A percentile compares a stretch with the other conserved stretches of the same genome.
Conservation (phyloP, 257 asterid species). For the Echites panduratus region DNA sequence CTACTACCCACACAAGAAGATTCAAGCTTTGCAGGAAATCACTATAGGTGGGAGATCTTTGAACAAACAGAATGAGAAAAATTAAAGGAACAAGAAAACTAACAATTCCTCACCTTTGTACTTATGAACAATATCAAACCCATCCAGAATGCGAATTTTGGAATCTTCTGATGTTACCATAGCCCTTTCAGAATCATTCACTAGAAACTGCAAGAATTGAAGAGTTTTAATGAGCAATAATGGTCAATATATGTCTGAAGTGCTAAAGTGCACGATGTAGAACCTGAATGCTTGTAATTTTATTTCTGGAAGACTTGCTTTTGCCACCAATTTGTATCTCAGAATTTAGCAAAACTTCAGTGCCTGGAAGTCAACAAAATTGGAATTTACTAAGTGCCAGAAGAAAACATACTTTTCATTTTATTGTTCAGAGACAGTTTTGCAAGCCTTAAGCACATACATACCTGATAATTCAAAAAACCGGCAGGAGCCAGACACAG, state of each 20-base stretch:
- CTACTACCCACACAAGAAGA: neutral
- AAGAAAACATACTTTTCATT: neutral
- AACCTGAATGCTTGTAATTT: conserved; percentile 92
- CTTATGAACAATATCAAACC: conserved; percentile 62
- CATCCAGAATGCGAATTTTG: conserved; percentile 70
- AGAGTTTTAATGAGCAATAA: conserved; percentile 11
- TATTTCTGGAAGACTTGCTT: conserved; percentile 54
- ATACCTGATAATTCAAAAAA: conserved; percentile 57
- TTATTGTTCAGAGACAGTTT: neutral
- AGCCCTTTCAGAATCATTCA: conserved; percentile 38
- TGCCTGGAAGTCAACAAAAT: conserved; percentile 28
- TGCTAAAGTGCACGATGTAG: neutral
- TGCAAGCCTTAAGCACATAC: neutral
- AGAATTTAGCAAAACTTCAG: conserved; percentile 36
- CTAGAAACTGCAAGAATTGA: conserved; percentile 43
- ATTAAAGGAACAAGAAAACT: neutral
- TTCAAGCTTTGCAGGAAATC: neutral
- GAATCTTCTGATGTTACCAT: conserved; percentile 87
- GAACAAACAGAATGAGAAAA: too few species aligned
- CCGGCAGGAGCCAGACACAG: conserved; percentile 66
- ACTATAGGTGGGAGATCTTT: too few species aligned
- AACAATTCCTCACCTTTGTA: conserved; percentile 50
- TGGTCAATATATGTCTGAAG: neutral
- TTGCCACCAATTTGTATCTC: conserved; percentile 47
- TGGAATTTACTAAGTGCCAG: conserved; percentile 9